These are phyloP conservation scores for Polyplosphaeria fusca DNA, from an alignment of 495 filamentous ascomycete species.

Conservation along the genomic window DNA sequence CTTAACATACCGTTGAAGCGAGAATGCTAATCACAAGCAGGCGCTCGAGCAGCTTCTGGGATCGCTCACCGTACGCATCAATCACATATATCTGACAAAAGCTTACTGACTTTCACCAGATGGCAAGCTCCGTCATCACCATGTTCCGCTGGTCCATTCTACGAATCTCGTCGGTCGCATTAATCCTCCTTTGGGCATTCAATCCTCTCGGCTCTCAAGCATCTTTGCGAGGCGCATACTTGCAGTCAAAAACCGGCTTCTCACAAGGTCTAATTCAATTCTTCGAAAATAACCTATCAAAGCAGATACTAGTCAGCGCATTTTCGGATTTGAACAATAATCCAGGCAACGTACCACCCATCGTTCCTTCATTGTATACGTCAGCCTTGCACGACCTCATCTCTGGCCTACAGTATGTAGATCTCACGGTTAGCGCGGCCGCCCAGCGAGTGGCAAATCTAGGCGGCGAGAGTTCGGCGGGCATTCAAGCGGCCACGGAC, in stretches of 20 bases:
- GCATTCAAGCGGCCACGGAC: neutral
- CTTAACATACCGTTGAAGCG: neutral
- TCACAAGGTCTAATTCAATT: neutral
- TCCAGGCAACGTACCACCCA: neutral
- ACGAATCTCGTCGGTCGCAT: neutral
- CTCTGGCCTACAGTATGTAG: neutral
- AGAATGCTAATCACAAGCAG: neutral
- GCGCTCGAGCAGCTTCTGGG: neutral
- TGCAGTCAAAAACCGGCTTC: neutral
- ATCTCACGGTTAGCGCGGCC: neutral
- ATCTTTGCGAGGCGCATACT: neutral
- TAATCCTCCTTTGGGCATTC: neutral
- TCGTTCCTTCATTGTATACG: neutral
- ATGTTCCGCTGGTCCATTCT: neutral
- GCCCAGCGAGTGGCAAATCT: neutral
- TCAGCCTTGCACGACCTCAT: neutral
- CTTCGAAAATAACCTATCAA: neutral
- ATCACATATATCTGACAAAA: neutral
- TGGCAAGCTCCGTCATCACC: neutral
- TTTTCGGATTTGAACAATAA: neutral
- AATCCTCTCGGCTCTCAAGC: constrained; percentile 3
- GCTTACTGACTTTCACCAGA: neutral
- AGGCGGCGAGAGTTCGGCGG: neutral
- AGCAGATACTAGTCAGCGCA: neutral
- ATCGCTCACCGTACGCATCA: neutral